Evolutionary conservation across 2,329 filamentous ascomycete species (phyloP).

Genomic region (Aspergillus sp.): DNA sequence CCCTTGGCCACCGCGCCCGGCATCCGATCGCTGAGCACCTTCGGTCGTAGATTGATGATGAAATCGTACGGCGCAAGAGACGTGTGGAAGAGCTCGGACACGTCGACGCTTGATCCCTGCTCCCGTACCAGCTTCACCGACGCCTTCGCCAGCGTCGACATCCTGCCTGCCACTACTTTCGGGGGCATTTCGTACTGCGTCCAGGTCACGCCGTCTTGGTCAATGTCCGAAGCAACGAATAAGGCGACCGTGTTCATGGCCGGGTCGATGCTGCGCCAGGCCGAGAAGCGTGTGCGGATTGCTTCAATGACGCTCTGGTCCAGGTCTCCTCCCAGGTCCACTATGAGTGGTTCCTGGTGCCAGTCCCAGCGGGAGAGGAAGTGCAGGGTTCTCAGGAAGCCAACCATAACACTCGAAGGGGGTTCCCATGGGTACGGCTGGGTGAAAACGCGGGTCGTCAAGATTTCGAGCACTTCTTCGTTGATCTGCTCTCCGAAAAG

Average conservation of each 20-base stretch:
- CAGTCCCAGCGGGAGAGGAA: constrained; percentile 88
- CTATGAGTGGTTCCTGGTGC: constrained; percentile 69
- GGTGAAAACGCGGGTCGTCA: constrained; percentile 69
- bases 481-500: constrained; percentile 66
- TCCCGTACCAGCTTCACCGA: constrained; percentile 55
- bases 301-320: constrained; percentile 50
- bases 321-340: constrained; percentile 62
- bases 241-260: constrained; percentile 74
- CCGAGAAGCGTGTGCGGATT: constrained; percentile 64
- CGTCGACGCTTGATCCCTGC: constrained; percentile 45
- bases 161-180: constrained; percentile 72
- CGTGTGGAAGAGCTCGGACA: constrained; percentile 59
- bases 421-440: constrained; percentile 70
- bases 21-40: constrained; percentile 35
- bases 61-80: constrained; percentile 75
- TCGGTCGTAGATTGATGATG: constrained; percentile 60
- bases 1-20: constrained; percentile 62
- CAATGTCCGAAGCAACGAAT: constrained; percentile 71
- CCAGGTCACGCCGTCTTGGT: constrained; percentile 70
- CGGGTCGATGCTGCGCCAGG: constrained; percentile 82
- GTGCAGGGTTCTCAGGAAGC: constrained; percentile 69
- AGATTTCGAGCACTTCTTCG: constrained; percentile 74
- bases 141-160: constrained; percentile 72
- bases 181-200: constrained; percentile 61
- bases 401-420: constrained; percentile 67